phyloP scores from a whole-genome alignment of 768 basidiomycete genomes.

The Mycena indigotica region DNA sequence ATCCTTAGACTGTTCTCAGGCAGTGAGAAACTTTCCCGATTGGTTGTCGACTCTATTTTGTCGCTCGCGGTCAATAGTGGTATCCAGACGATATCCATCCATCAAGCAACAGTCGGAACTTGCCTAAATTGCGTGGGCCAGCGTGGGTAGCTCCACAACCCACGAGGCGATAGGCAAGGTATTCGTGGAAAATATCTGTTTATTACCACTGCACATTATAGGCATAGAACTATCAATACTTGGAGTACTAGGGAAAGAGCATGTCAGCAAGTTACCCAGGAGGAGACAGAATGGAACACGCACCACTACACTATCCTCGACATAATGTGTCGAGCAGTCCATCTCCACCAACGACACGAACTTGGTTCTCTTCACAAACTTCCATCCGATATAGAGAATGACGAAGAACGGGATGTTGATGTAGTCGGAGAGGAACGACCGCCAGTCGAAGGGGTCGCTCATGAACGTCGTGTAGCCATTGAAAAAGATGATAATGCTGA shows the following conservation, averaged over 20 bases:
- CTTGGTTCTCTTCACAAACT: slow-evolving; percentile 21
- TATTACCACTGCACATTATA: no score
- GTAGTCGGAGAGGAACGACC: slow-evolving; percentile 23
- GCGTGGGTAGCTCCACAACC: no score
- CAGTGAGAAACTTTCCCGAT: no score
- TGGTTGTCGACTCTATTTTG: no score
- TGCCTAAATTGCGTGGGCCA: no score
- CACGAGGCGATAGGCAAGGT: no score
- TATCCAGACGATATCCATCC: no score
- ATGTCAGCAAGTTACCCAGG: not conserved
- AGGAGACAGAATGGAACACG: not conserved
- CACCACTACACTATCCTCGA: slow-evolving; percentile 23
- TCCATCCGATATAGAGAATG: slow-evolving; percentile 26
- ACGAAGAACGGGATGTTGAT: slow-evolving; percentile 27
- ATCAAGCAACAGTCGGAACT: no score
- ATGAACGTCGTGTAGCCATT: slow-evolving; percentile 21
- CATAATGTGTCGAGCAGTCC: slow-evolving; percentile 26
- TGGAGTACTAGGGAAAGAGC: slow-evolving; percentile 14
- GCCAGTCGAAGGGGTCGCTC: slow-evolving; percentile 13
- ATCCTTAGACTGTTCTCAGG: no score
- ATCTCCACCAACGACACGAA: slow-evolving; percentile 20
- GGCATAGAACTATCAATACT: slow-evolving; percentile 16
- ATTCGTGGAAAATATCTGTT: no score
- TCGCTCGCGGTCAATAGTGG: no score
- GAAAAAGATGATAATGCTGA: slow-evolving; percentile 24